phyloP scores from a whole-genome alignment of 169 alveolate genomes.

The Plasmodium vivax region DNA sequence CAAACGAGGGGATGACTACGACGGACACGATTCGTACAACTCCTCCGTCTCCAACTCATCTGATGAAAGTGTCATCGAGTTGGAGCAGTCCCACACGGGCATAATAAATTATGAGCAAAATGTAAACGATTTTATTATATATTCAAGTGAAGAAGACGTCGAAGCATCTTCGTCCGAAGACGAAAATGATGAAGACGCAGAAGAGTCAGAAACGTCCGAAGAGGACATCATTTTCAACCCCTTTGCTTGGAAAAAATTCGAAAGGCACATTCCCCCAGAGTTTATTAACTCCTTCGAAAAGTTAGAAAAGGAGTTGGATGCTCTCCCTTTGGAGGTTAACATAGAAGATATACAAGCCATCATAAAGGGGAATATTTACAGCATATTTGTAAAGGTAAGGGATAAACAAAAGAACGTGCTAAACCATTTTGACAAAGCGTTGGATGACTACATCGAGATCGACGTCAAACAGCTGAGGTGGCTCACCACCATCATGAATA shows the following conservation, averaged over 20 bases:
- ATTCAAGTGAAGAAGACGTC: slow-evolving; percentile 65
- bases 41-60: not conserved
- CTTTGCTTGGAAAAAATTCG: slow-evolving; percentile 66
- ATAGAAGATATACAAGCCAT: slow-evolving; percentile 45
- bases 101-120: slow-evolving; percentile 8
- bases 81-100: not conserved
- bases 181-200: not conserved
- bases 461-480: slow-evolving; percentile 63
- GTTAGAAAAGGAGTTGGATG: slow-evolving; percentile 62
- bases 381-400: slow-evolving; percentile 23
- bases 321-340: slow-evolving; percentile 52
- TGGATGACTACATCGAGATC: slow-evolving; percentile 49
- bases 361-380: slow-evolving; percentile 36
- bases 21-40: not conserved
- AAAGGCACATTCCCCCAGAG: slow-evolving; percentile 66
- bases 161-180: slow-evolving; percentile 19
- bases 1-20: not conserved
- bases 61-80: slow-evolving; percentile 11
- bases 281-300: slow-evolving; percentile 24
- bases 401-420: slow-evolving; percentile 28
- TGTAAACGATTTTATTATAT: slow-evolving; percentile 10
- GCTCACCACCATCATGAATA: slow-evolving; percentile 64
- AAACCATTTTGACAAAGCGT: slow-evolving; percentile 21
- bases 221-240: slow-evolving; percentile 71
- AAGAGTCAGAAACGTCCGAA: slow-evolving; percentile 16